Conservation (phyloP, 768 basidiomycete species). For the Floccularia luteovirens region DNA sequence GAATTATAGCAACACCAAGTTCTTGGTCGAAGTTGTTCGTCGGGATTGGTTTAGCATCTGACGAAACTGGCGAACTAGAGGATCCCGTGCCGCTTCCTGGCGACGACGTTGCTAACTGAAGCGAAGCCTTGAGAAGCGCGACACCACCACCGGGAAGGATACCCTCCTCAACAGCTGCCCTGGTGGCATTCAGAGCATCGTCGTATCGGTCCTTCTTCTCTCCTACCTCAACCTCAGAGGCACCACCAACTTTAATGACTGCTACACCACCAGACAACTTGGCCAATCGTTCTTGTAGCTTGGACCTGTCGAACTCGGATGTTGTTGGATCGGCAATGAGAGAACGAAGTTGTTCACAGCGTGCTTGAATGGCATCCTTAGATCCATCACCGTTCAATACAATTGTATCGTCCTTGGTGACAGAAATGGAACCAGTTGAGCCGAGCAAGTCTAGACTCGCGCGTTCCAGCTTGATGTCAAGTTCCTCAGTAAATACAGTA, state of each 20-base stretch:
- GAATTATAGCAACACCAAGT: slow-evolving; percentile 90
- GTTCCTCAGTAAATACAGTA: slow-evolving; percentile 93
- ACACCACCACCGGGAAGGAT: slow-evolving; percentile 96
- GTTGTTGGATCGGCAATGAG: slow-evolving; percentile 79
- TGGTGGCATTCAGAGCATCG: slow-evolving; percentile 95
- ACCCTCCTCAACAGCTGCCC: slow-evolving; percentile 97
- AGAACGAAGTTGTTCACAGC: slow-evolving; percentile 92
- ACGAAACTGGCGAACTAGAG: slow-evolving; percentile 37
- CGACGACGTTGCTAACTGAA: slow-evolving; percentile 54
- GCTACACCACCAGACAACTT: slow-evolving; percentile 96
- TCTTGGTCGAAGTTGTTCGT: slow-evolving; percentile 96
- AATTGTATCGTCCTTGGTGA: slow-evolving; percentile 98
- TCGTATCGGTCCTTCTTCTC: slow-evolving; percentile 99
- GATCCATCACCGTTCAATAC: slow-evolving; percentile 89
- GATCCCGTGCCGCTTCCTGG: slow-evolving; percentile 38
- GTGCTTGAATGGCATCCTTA: slow-evolving; percentile 84
- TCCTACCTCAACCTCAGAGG: slow-evolving; percentile 90
- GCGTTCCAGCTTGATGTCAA: slow-evolving; percentile 95
- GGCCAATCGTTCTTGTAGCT: slow-evolving; percentile 94
- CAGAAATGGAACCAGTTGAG: slow-evolving; percentile 82
- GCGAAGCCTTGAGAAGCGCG: slow-evolving; percentile 81
- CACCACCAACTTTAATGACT: slow-evolving; percentile 96
- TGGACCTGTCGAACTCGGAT: slow-evolving; percentile 88
- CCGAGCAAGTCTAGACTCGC: slow-evolving; percentile 87
- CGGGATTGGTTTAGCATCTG: slow-evolving; percentile 59